Evolutionary conservation across 257 asterid species (phyloP), one percentile per base, ranked within the genome.

Genomic region (Fraxinus americana): DNA sequence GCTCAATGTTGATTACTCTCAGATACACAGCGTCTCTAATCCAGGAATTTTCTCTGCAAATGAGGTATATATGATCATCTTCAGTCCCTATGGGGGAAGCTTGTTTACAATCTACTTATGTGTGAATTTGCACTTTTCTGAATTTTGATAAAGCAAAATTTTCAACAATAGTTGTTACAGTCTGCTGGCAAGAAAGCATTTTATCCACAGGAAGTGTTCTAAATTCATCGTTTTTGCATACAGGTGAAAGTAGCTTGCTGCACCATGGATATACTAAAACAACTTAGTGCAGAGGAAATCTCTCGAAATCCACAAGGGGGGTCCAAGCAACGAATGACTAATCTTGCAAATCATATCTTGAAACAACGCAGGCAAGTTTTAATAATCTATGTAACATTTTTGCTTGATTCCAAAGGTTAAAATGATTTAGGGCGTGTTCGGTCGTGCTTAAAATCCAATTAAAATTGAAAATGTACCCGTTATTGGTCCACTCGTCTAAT

Each of bases 241-340:
- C 87, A 95, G 98, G 92, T 93, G 77, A 89, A 92, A 61, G 85
- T 96, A 73, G 97, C 96, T 81, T 91, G 94, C 85, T 85, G 94
- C 90, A 86, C 98, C 1, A 94, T 89, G 25, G 99, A 96, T 84
- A 88, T 93, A 75, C 88, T 93, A 43, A 96, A 96, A 79, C 99
- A 96, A 61, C 97, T 96, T 19, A 92, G 98, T 82, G 97, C 98
- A 7, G 99, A 87, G 87, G 99, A 93, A 85, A 92, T 93, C 73
- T 96, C 86, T 76, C 91, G 97, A 87, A 91, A 92, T 85, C 90
- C 96, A 34, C 90, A 78, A 68, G 97, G 97, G 41, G 99, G 92
- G 21, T 90, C 97, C 70, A 96, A 91, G 85, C 98, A 92, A 41
- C 93, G 98, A 27, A 75, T 93, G 87, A 79, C 92, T 52, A 92